A percentile compares a stretch with the other conserved stretches of the same genome.
phyloP scores from a whole-genome alignment of 2,329 filamentous ascomycete species.

The Thielaviopsis punctulata region DNA sequence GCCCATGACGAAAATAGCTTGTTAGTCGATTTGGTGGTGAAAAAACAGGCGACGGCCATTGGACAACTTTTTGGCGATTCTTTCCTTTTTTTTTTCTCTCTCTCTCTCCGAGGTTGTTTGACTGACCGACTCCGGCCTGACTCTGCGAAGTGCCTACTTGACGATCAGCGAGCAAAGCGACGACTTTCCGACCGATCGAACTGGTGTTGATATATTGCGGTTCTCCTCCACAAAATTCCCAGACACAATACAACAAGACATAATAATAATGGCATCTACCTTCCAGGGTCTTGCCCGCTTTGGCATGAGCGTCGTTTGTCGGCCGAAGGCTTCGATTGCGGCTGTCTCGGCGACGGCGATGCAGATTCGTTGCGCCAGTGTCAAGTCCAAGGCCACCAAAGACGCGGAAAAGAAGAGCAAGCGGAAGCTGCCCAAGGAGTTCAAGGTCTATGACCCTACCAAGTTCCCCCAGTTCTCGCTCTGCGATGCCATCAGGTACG shows the following conservation, averaged over 20 bases:
- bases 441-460: constrained; percentile 48
- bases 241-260: not conserved
- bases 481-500: constrained; percentile 81
- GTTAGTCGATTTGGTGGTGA: not conserved
- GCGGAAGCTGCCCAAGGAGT: constrained; percentile 45
- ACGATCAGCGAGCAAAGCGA: not conserved
- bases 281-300: constrained; percentile 4
- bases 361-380: constrained; percentile 12
- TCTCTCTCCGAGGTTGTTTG: not conserved
- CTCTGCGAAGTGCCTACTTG: not conserved
- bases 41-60: not conserved
- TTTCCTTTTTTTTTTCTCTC: not conserved
- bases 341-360: not conserved
- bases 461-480: constrained; percentile 55
- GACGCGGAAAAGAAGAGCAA: constrained; percentile 29
- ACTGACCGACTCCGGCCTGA: not conserved
- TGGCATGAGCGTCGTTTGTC: not conserved
- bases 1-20: not conserved
- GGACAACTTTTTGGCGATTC: not conserved
- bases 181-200: not conserved
- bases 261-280: not conserved
- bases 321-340: not conserved
- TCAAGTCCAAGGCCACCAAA: constrained; percentile 11
- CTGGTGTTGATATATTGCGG: not conserved
- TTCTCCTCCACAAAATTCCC: not conserved